phyloP scores from a whole-genome alignment of 192 early-diverging fungal genomes.

The Coemansia umbellata region DNA sequence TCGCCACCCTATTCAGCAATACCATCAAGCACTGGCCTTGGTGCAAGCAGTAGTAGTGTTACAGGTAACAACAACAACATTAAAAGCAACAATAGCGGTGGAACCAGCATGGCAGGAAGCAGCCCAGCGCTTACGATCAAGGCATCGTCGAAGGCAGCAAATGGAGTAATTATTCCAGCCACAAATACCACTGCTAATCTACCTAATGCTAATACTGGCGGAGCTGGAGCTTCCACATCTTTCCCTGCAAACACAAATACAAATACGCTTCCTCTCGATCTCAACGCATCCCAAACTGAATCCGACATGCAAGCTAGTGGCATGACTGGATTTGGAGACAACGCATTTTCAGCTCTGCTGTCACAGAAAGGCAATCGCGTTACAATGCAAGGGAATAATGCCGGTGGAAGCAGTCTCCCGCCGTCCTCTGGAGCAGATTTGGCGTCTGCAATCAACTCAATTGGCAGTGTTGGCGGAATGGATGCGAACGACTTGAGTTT shows the following conservation, averaged over 20 bases:
- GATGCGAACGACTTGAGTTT: slow-evolving; percentile 12
- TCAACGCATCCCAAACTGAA: neutral
- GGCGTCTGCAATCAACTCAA: neutral
- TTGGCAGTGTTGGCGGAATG: slow-evolving; percentile 2
- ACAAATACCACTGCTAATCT: neutral
- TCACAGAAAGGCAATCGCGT: slow-evolving; percentile 21
- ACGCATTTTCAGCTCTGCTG: slow-evolving; percentile 24
- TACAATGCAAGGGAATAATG: slow-evolving; percentile 3
- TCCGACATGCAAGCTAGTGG: slow-evolving; percentile 1
- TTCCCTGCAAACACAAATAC: neutral
- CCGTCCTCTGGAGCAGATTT: neutral
- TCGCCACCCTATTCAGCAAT: neutral
- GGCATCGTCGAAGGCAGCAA: neutral
- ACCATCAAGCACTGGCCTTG: neutral
- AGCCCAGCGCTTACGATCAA: slow-evolving; percentile 30
- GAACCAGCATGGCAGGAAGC: slow-evolving; percentile 8
- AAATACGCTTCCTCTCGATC: neutral
- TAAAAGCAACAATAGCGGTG: slow-evolving; percentile 8
- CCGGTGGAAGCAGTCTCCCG: neutral
- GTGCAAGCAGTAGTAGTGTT: neutral
- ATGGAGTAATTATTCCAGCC: neutral
- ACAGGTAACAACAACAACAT: slow-evolving; percentile 4
- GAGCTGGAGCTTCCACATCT: neutral
- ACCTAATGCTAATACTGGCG: neutral
- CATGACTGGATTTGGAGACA: slow-evolving; percentile 6